Percentiles rank a stretch among this genome's conserved stretches.
Evolutionary conservation across 2,329 filamentous ascomycete genomes (phyloP).

Genomic region (Colletotrichum sp.): DNA sequence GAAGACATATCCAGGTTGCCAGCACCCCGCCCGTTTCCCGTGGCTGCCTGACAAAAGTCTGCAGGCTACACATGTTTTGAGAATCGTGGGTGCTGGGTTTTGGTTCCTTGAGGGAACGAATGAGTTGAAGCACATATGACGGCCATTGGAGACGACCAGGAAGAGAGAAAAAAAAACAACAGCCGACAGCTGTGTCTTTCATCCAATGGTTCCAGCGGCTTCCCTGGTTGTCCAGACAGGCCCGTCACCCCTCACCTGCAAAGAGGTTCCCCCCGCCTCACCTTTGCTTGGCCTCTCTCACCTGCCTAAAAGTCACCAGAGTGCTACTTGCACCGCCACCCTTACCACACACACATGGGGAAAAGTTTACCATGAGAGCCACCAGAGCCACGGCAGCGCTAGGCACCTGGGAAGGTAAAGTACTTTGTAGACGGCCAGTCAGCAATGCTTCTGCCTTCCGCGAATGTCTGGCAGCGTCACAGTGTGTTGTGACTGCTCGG

Average conservation of each 20-base stretch:
- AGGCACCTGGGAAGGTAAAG: not conserved
- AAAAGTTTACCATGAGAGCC: not conserved
- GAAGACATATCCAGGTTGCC: not conserved
- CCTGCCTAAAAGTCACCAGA: not conserved
- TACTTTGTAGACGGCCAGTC: not conserved
- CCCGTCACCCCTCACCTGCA: not conserved
- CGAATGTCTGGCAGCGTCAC: not conserved
- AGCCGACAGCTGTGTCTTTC: not conserved
- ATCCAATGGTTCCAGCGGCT: not conserved
- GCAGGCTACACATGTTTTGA: not conserved
- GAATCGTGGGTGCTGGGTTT: not conserved
- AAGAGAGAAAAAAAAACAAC: not conserved
- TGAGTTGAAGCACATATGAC: not conserved
- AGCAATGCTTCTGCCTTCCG: not conserved
- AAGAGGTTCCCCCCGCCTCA: not conserved
- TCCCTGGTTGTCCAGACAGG: not conserved
- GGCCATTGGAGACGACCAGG: not conserved
- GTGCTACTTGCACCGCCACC: constrained; percentile 1
- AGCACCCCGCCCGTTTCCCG: constrained; percentile 1
- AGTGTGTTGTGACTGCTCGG: not conserved
- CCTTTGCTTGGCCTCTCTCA: not conserved
- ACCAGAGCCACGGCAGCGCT: not conserved
- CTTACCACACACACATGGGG: not conserved
- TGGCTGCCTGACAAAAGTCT: not conserved
- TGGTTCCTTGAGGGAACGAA: not conserved